Conservation (phyloP, 495 filamentous ascomycete species). For the Aspergillus mulundensis region DNA sequence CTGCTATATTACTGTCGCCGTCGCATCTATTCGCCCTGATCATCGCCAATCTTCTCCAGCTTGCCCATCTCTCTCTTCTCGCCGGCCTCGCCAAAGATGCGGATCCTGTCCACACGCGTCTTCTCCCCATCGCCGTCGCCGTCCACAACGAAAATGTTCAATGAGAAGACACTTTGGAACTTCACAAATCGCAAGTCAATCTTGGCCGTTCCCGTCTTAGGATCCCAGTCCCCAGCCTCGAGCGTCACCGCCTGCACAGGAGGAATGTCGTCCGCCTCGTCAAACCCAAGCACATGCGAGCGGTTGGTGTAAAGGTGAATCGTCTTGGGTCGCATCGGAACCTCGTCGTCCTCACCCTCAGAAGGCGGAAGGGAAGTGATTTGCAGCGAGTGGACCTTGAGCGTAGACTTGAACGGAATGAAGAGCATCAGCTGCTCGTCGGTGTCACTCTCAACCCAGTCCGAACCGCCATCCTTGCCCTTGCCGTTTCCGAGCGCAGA, state of each 20-base stretch:
- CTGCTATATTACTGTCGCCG: neutral
- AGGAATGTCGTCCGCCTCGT: constrained; percentile 83
- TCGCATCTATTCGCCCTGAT: constrained; percentile 52
- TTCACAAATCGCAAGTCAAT: constrained; percentile 88
- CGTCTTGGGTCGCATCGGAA: constrained; percentile 79
- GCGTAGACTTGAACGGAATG: constrained; percentile 79
- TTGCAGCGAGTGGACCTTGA: constrained; percentile 89
- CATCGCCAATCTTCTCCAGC: constrained; percentile 90
- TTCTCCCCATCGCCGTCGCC: constrained; percentile 84
- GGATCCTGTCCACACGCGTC: constrained; percentile 77
- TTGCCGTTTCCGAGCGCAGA: constrained; percentile 61
- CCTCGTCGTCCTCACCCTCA: constrained; percentile 55
- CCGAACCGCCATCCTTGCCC: constrained; percentile 46
- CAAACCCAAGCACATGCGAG: constrained; percentile 85
- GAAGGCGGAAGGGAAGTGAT: constrained; percentile 74
- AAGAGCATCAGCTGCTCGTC: constrained; percentile 97
- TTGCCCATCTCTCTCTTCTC: constrained; percentile 92
- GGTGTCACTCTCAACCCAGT: constrained; percentile 99
- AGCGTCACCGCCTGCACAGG: constrained; percentile 75
- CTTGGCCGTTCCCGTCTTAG: constrained; percentile 76
- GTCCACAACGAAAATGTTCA: constrained; percentile 87
- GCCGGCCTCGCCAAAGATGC: constrained; percentile 86
- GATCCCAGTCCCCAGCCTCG: constrained; percentile 75
- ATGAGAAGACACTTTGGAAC: constrained; percentile 84
- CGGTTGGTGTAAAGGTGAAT: constrained; percentile 83